Base-by-base conservation (phyloP, 768 basidiomycete species). In the Dacryopinax primogenitus region DNA sequence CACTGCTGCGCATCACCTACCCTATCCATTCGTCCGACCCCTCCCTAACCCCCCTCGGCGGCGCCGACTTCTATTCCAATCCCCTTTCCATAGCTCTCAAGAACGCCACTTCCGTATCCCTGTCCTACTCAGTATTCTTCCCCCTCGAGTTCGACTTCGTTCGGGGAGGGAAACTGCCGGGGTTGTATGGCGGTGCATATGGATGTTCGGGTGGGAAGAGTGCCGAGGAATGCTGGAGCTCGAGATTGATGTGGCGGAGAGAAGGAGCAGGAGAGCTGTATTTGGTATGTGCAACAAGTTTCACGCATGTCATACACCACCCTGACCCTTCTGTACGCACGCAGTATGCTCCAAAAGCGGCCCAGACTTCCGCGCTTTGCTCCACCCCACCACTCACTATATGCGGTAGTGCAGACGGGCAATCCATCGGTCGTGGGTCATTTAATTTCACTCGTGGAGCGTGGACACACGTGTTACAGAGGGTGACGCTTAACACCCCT, bases 81-180 rank as follows among this genome's bases (percentile, higher is more conserved):
- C 83, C 82, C 1, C 69, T 81, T 33, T 71, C 81, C 28, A 71
- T 87, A 16, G 62, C 75, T 0, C 63, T 64, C 39, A 65, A 33
- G 0, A 68, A 66, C 64, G 66, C 63, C 18, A 66, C 67, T 1
- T 64, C 58, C 30, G 84, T 86, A 30, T 81, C 82, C 7, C 71
- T 89, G 45, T 74, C 70, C 23, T 94, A 92, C 72, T 84, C 83
- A 72, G 84, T 90, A 11, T 92, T 85, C 74, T 91, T 95, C 71
- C 88, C 87, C 0, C 66, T 63, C 0, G 81, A 84, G 67, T 94
- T 91, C 68, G 79, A 86, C 63, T 94, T 84, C 79, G 89, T 90
- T 18, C 78, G 82, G 63, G 92, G 82, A 3, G 92, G 92, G 6
- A 94, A 96, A 74, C 73, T 94, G 3, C 90, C 92, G 0, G 92